Evolutionary conservation across 1,284 basidiomycete genomes (phyloP).

Genomic region (Pterulicium gracile): DNA sequence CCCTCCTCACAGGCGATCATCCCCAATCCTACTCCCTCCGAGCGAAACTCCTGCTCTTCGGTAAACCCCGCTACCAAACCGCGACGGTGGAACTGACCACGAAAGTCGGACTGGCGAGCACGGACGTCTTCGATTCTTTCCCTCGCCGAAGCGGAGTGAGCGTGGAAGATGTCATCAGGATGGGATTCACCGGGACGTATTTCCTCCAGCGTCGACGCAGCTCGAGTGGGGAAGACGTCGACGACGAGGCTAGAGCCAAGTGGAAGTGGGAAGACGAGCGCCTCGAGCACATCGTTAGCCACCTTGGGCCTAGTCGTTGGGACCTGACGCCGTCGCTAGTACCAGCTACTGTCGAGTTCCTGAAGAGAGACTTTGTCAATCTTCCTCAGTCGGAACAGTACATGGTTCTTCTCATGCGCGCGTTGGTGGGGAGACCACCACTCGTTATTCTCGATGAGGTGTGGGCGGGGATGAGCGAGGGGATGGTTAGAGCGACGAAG

Average conservation of each 20-base stretch:
- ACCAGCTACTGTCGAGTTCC: conserved; percentile 21
- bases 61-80: conserved; percentile 50
- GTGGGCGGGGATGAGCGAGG: conserved; percentile 82
- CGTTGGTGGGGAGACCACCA: conserved; percentile 60
- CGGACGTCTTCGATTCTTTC: conserved; percentile 88
- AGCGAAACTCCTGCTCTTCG: conserved; percentile 62
- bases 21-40: conserved; percentile 70
- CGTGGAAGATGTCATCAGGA: conserved; percentile 72
- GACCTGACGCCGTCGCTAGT: not conserved
- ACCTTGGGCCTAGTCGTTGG: conserved; percentile 54
- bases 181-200: conserved; percentile 80
- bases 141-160: conserved; percentile 64
- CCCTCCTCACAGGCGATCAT: conserved; percentile 88
- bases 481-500: conserved; percentile 56
- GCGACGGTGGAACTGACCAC: conserved; percentile 47
- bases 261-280: conserved; percentile 31
- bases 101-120: conserved; percentile 73
- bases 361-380: conserved; percentile 40
- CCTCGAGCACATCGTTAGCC: conserved; percentile 45
- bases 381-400: conserved; percentile 68
- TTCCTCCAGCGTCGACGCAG: conserved; percentile 15
- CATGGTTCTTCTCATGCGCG: conserved; percentile 74
- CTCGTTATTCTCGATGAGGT: conserved; percentile 83
- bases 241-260: conserved; percentile 4
- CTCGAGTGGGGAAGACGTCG: conserved; percentile 8